These are phyloP conservation scores for Tetradesmus lagerheimii DNA, from an alignment of 139 green algal species.

Conservation along the genomic window DNA sequence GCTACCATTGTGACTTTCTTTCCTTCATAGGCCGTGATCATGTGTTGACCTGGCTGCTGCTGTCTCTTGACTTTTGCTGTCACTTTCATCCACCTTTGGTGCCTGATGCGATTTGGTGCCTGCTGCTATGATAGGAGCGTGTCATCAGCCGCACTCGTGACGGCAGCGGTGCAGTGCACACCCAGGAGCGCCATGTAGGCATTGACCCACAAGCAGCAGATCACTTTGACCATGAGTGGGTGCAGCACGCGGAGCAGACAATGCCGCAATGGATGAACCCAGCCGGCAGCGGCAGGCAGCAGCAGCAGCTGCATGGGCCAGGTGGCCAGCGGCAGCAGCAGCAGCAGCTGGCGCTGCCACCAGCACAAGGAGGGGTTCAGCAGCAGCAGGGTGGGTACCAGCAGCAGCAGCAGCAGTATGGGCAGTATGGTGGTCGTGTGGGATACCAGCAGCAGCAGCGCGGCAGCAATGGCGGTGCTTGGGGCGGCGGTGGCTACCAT, in stretches of 20 bases:
- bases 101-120: not conserved
- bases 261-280: slow-evolving; percentile 25
- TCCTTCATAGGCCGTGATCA: too few relatives aligned
- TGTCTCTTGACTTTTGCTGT: too few relatives aligned
- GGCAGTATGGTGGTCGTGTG: not conserved
- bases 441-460: slow-evolving; percentile 22
- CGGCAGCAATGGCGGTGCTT: not conserved
- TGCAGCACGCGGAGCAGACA: slow-evolving; percentile 36
- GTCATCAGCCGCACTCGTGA: slow-evolving; percentile 20
- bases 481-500: slow-evolving; percentile 1
- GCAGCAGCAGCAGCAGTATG: slow-evolving; percentile 39
- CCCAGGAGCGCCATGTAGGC: not conserved
- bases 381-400: slow-evolving; percentile 6
- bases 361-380: not conserved
- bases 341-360: not conserved
- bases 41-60: too few relatives aligned
- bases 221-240: slow-evolving; percentile 51
- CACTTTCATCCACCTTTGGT: too few relatives aligned
- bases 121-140: slow-evolving; percentile 44
- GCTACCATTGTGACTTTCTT: too few relatives aligned
- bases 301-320: slow-evolving; percentile 6
- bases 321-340: not conserved
- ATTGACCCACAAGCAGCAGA: slow-evolving; percentile 24
- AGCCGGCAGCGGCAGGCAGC: not conserved
- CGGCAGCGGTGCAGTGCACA: slow-evolving; percentile 3